Conservation (phyloP, 2,329 filamentous ascomycete genomes). For the Endocalyx cinctus region DNA sequence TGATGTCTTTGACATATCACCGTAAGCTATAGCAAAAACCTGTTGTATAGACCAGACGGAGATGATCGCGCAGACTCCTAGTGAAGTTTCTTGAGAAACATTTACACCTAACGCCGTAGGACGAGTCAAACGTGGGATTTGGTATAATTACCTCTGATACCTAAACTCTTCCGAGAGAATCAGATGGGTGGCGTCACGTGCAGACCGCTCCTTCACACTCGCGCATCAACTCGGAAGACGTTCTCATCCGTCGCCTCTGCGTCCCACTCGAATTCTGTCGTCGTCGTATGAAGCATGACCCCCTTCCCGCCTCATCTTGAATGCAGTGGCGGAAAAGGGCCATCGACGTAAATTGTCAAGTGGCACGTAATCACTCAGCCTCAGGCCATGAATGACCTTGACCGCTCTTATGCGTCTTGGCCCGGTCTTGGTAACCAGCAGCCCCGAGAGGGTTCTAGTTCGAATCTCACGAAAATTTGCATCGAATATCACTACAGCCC, state of each 20-base stretch:
- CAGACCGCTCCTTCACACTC: slow-evolving; percentile 56
- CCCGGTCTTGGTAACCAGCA: slow-evolving; percentile 64
- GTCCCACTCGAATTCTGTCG: slow-evolving; percentile 40
- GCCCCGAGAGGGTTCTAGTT: too few species aligned
- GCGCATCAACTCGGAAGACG: slow-evolving; percentile 58
- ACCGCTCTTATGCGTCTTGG: slow-evolving; percentile 42
- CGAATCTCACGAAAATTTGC: too few species aligned
- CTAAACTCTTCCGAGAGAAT: slow-evolving; percentile 48
- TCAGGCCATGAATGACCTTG: slow-evolving; percentile 48
- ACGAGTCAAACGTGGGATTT: too few species aligned
- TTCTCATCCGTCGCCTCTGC: slow-evolving; percentile 39
- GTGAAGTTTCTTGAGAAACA: too few species aligned
- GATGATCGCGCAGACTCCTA: too few species aligned
- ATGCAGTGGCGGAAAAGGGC: slow-evolving; percentile 57
- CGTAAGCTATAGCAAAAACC: too few species aligned
- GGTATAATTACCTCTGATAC: too few species aligned
- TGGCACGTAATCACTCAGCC: slow-evolving; percentile 58
- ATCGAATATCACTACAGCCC: too few species aligned
- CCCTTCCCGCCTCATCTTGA: slow-evolving; percentile 44
- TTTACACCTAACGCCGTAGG: slow-evolving; percentile 54
- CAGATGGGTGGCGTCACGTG: slow-evolving; percentile 30
- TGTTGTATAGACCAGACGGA: too few species aligned
- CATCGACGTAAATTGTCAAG: slow-evolving; percentile 58
- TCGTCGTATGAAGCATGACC: slow-evolving; percentile 34
- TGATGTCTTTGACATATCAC: too few species aligned